Conservation (phyloP, 306 rosid species). For the Rubus idaeus region DNA sequence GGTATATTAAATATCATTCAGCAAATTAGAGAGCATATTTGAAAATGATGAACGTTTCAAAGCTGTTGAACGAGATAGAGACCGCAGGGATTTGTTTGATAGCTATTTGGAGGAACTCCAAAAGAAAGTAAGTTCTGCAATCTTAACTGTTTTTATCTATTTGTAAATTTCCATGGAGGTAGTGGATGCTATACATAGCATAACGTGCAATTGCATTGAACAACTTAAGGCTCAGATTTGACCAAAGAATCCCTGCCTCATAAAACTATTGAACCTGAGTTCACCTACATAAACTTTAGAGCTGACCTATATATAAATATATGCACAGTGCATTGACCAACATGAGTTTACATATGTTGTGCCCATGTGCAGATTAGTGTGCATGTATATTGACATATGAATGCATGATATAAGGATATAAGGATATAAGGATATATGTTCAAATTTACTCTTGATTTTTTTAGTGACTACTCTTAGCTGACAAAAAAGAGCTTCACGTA, state of each 20-base stretch:
- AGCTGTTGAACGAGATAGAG: slow-evolving; percentile 88
- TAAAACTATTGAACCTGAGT: not conserved
- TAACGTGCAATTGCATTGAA: not conserved
- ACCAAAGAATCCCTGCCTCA: not conserved
- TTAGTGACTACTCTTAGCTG: not conserved
- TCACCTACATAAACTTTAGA: not conserved
- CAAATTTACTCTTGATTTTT: not conserved
- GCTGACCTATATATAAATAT: not conserved
- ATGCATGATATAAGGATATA: not conserved
- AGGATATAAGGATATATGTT: not conserved
- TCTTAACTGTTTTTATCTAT: slow-evolving; percentile 20
- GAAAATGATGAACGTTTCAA: slow-evolving; percentile 85
- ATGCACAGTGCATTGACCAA: not conserved
- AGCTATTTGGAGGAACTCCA: slow-evolving; percentile 67
- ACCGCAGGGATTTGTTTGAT: slow-evolving; percentile 79
- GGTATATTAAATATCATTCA: slow-evolving; percentile 36
- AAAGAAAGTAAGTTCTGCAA: slow-evolving; percentile 53
- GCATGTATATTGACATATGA: not conserved
- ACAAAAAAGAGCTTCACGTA: slow-evolving; percentile 2
- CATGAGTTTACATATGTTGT: not conserved
- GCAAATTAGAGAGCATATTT: slow-evolving; percentile 71
- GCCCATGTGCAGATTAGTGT: not conserved
- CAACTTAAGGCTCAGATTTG: not conserved
- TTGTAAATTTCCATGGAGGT: slow-evolving; percentile 10
- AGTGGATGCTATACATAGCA: not conserved